These are phyloP conservation scores for Schizochytrium sp. DNA, from an alignment of 108 stramenopile genomes.

Conservation along the genomic window DNA sequence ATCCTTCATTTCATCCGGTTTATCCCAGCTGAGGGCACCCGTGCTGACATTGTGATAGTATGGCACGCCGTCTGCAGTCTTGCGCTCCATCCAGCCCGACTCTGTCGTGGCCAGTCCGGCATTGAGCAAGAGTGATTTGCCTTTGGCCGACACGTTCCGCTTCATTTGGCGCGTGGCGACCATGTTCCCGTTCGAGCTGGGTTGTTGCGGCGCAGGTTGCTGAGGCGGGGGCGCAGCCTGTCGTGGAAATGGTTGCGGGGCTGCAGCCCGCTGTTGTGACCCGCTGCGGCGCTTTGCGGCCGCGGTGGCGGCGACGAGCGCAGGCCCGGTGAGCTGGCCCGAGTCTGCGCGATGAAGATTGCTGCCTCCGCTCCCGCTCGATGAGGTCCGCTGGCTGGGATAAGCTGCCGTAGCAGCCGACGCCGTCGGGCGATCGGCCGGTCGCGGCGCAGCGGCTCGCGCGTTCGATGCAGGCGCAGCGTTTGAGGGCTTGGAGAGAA, in stretches of 20 bases:
- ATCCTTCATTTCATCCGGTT: conserved; percentile 41
- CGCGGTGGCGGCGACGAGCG: background rate
- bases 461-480: background rate
- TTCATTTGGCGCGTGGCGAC: background rate
- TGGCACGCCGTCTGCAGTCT: conserved; percentile 43
- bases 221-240: no score
- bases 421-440: background rate
- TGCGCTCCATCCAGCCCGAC: conserved; percentile 41
- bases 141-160: background rate
- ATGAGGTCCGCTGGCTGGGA: background rate
- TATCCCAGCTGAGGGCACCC: conserved; percentile 42
- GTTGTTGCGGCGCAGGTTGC: background rate
- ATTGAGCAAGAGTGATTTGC: background rate
- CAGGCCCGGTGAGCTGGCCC: background rate
- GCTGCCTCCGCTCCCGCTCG: background rate
- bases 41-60: conserved; percentile 43
- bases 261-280: background rate
- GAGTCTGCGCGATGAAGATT: background rate
- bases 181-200: background rate
- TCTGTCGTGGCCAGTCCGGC: background rate
- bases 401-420: background rate
- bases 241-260: background rate
- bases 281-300: background rate
- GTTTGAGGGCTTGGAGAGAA: background rate
- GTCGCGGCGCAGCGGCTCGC: background rate